Evolutionary conservation across 768 basidiomycete species (phyloP), one percentile per base, ranked within the genome.

Genomic region (Phaeotremella fagi): DNA sequence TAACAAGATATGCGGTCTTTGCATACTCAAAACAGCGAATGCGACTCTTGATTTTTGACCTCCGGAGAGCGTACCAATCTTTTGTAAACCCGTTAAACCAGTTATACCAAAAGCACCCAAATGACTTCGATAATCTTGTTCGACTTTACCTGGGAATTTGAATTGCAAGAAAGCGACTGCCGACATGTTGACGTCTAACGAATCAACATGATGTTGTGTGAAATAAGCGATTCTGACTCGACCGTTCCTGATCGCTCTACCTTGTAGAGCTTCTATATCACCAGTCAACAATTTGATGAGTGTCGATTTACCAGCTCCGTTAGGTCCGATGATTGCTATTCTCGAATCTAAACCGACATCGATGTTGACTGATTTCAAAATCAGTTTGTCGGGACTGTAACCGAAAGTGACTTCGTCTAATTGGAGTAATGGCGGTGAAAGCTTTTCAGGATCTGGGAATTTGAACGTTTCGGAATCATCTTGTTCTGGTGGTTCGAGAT

Each of bases 21-120:
- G 86, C 66, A 97, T 76, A 37, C 88, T 91, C 42, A 94, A 73
- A 18, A 84, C 79, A 2, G 92, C 84, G 75, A 98, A 98, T 1
- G 91, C 90, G 14, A 97, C 94, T 63, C 94, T 85, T 53, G 86
- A 88, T 75, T 97, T 97, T 68, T 98, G 94, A 72, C 94, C 94
- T 74, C 92, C 94, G 64, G 86, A 88, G 12, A 97, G 76, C 0
- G 92, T 98, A 22, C 85, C 89, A 60, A 98, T 98, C 55, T 81
- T 77, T 68, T 97, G 94, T 61, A 98, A 74, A 27, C 75, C 74
- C 1, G 91, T 94, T 83, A 94, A 85, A 37, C 91, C 90, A 55
- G 88, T 95, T 65, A 97, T 94, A 64, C 95, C 92, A 78, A 98
- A 95, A 54, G 92, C 90, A 4, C 94, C 95, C 12, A 99, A 80